A percentile compares a stretch with the other conserved stretches of the same genome.
Evolutionary conservation across 352 stramenopile genomes (phyloP).

Genomic region (Chrysophaeum taylorii): DNA sequence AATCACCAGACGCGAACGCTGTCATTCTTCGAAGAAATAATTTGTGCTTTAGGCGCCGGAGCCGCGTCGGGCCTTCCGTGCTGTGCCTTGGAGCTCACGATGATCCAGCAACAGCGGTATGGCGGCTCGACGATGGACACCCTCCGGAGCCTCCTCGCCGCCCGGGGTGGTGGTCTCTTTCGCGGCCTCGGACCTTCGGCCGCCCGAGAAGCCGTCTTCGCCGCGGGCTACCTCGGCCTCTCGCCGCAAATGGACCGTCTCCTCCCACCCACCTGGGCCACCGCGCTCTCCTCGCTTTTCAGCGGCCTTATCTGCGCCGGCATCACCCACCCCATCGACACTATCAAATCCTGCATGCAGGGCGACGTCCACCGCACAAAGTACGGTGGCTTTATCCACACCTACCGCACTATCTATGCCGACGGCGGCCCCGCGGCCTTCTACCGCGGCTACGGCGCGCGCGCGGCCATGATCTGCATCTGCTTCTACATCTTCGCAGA

Average conservation of each 20-base stretch:
- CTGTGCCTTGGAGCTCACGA: constrained; percentile 51
- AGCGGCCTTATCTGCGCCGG: neutral
- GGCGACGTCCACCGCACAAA: constrained; percentile 51
- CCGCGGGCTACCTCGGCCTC: neutral
- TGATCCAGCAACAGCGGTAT: constrained; percentile 61
- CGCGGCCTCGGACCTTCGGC: neutral
- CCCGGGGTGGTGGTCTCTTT: neutral
- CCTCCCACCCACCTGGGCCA: neutral
- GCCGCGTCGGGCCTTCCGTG: constrained; percentile 40
- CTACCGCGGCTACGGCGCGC: neutral
- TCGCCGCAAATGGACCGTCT: neutral
- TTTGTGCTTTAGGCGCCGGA: constrained; percentile 40
- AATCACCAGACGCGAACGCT: neutral
- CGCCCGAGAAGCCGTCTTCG: neutral
- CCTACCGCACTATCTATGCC: neutral
- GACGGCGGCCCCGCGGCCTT: neutral
- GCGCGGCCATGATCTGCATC: neutral
- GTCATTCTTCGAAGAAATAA: constrained; percentile 42
- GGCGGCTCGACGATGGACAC: constrained; percentile 25
- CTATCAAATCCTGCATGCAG: constrained; percentile 59
- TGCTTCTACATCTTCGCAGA: constrained; percentile 14
- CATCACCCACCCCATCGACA: constrained; percentile 55
- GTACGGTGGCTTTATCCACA: constrained; percentile 44
- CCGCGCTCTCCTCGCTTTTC: neutral
- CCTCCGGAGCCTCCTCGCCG: neutral